Conservation (phyloP, 2,329 filamentous ascomycete species). For the Zalaria obscura region DNA sequence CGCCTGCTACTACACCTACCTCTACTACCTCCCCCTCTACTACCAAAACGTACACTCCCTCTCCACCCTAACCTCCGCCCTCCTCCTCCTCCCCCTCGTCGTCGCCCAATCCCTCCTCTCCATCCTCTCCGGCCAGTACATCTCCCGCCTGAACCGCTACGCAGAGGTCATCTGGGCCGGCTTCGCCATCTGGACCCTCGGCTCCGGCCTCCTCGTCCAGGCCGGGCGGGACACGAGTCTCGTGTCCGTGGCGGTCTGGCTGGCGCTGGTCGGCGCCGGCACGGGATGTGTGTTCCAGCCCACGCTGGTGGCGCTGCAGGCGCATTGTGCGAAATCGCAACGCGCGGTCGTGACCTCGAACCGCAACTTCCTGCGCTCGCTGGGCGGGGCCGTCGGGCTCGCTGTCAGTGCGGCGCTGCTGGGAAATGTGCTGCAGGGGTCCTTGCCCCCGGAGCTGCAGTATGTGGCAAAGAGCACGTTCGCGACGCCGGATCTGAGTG, state of each 20-base stretch:
- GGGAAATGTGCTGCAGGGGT: constrained; percentile 17
- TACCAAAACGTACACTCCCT: constrained; percentile 33
- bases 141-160: constrained; percentile 28
- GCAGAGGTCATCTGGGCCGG: constrained; percentile 30
- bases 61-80: constrained; percentile 36
- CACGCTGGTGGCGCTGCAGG: constrained; percentile 23
- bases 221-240: constrained; percentile 14
- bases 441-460: constrained; percentile 24
- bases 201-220: constrained; percentile 18
- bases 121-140: constrained; percentile 36
- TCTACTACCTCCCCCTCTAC: constrained; percentile 36
- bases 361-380: constrained; percentile 25
- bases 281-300: constrained; percentile 23
- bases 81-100: constrained; percentile 29
- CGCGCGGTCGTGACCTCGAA: constrained; percentile 24
- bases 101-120: constrained; percentile 7
- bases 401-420: constrained; percentile 21
- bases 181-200: constrained; percentile 22
- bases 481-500: constrained; percentile 17
- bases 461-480: constrained; percentile 27
- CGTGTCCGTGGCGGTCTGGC: constrained; percentile 16
- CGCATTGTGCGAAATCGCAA: constrained; percentile 21
- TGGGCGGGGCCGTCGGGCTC: constrained; percentile 22
- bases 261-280: constrained; percentile 19
- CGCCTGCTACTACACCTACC: constrained; percentile 44